phyloP scores from a whole-genome alignment of 495 filamentous ascomycete species.

The Cladorrhinum samala region DNA sequence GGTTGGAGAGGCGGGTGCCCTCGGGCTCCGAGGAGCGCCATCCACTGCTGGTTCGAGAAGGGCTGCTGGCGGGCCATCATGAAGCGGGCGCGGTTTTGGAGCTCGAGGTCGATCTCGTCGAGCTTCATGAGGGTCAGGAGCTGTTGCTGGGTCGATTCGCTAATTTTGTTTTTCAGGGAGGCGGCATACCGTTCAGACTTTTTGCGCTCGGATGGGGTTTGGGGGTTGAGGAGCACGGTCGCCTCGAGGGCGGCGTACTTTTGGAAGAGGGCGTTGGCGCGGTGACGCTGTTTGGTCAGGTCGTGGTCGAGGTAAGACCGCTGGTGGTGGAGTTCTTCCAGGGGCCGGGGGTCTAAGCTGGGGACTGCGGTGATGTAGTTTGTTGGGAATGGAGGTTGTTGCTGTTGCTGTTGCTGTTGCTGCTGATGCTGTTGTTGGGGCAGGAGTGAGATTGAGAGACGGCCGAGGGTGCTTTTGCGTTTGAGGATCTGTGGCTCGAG shows the following conservation, averaged over 20 bases:
- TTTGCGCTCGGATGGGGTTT: conserved; percentile 5
- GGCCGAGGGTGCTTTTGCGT: too few relatives aligned
- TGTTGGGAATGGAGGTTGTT: not conserved
- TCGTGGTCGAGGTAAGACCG: conserved; percentile 31
- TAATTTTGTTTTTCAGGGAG: conserved; percentile 20
- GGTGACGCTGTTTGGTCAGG: conserved; percentile 32
- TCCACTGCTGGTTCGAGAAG: too few relatives aligned
- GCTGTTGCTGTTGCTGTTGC: not conserved
- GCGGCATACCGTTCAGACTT: conserved; percentile 11
- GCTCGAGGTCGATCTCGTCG: conserved; percentile 39
- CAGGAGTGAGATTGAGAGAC: too few relatives aligned
- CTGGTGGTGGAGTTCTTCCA: conserved; percentile 35
- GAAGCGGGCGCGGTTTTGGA: conserved; percentile 34
- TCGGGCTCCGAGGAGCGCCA: too few relatives aligned
- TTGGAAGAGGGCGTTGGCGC: conserved; percentile 26
- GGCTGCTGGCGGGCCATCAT: conserved; percentile 23
- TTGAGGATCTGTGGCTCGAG: not conserved
- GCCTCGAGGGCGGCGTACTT: conserved; percentile 25
- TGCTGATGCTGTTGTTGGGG: not conserved
- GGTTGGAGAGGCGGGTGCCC: not conserved
- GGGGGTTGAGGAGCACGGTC: conserved; percentile 3
- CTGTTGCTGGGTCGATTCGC: conserved; percentile 35
- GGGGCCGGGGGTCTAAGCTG: conserved; percentile 24
- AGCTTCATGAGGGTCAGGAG: conserved; percentile 32
- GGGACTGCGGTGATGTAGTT: conserved; percentile 7